phyloP scores from a whole-genome alignment of 345 rosid species.

The Camelina laxa region DNA sequence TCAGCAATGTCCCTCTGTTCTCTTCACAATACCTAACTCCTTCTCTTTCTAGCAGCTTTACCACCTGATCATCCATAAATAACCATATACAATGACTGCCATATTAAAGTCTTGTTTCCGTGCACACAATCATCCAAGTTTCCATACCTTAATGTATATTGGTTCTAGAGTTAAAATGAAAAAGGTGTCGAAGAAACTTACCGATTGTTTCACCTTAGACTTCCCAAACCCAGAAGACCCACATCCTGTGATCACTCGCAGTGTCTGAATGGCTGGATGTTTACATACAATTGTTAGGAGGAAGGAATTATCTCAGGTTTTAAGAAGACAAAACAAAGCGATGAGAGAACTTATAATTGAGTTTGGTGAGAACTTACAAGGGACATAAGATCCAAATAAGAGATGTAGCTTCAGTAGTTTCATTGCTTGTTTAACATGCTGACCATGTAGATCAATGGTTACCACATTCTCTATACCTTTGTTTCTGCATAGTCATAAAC shows the following conservation, averaged over 20 bases:
- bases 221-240: conserved; percentile 82
- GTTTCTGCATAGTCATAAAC: conserved; percentile 62
- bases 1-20: conserved; percentile 74
- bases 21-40: conserved; percentile 70
- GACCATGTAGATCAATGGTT: conserved; percentile 96
- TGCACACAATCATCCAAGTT: not conserved
- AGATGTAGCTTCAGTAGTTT: conserved; percentile 76
- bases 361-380: conserved; percentile 59
- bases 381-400: conserved; percentile 62
- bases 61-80: conserved; percentile 55
- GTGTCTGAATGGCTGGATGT: conserved; percentile 70
- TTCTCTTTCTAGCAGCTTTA: conserved; percentile 65
- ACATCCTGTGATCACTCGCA: conserved; percentile 94
- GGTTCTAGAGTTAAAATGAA: not conserved
- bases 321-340: not conserved
- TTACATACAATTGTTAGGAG: conserved; percentile 23
- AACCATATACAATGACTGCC: conserved; percentile 8
- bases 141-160: not conserved
- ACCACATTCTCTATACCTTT: conserved; percentile 74
- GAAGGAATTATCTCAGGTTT: not conserved
- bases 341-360: not conserved
- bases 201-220: conserved; percentile 88
- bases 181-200: conserved; percentile 42
- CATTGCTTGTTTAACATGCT: conserved; percentile 91
- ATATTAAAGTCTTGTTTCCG: not conserved